Evolutionary conservation across 2,329 filamentous ascomycete species (phyloP).

Genomic region (Ceratocystis albifundus): DNA sequence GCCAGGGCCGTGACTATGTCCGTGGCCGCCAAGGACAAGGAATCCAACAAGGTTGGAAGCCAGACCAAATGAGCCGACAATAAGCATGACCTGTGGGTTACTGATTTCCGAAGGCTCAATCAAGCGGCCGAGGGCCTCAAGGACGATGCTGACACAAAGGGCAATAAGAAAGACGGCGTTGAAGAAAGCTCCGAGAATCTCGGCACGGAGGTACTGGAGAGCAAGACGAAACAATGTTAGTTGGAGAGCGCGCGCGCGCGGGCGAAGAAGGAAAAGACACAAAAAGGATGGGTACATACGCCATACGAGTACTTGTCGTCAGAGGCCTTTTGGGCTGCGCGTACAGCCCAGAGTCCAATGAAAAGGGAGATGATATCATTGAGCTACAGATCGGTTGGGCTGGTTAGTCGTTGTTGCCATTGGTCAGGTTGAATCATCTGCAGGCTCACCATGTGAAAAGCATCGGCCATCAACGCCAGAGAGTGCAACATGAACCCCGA

Average conservation of each 20-base stretch:
- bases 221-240: slow-evolving; percentile 1
- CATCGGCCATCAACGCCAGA: slow-evolving; percentile 85
- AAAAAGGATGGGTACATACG: slow-evolving; percentile 39
- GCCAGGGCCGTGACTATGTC: slow-evolving; percentile 61
- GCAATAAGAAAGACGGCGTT: slow-evolving; percentile 97
- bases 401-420: neutral
- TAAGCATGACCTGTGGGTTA: slow-evolving; percentile 75
- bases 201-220: slow-evolving; percentile 79
- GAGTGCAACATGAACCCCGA: slow-evolving; percentile 81
- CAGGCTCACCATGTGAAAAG: slow-evolving; percentile 81
- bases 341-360: slow-evolving; percentile 92
- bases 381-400: slow-evolving; percentile 42
- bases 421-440: neutral
- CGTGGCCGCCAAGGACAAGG: slow-evolving; percentile 84
- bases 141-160: slow-evolving; percentile 87
- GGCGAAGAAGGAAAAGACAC: neutral
- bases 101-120: slow-evolving; percentile 79
- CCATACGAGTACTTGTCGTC: slow-evolving; percentile 94
- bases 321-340: slow-evolving; percentile 69
- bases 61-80: slow-evolving; percentile 78
- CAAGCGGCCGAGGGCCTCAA: slow-evolving; percentile 86
- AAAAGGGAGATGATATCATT: slow-evolving; percentile 94
- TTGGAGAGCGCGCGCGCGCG: no score
- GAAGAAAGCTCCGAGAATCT: slow-evolving; percentile 90
- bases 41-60: slow-evolving; percentile 82